Conservation (phyloP, 1,284 basidiomycete species). For the Stygiomarasmius scandens region DNA sequence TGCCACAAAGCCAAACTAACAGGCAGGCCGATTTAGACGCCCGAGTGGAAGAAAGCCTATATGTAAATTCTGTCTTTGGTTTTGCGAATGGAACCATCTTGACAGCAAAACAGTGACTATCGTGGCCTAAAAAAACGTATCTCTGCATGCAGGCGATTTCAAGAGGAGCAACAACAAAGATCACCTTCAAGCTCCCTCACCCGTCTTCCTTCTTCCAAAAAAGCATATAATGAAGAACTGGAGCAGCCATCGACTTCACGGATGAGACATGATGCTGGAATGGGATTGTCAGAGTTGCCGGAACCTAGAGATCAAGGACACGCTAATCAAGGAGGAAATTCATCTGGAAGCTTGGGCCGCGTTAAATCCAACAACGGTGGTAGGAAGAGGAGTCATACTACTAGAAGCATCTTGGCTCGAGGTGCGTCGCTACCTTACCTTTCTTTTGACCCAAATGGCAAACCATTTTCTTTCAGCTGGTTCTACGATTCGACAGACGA, state of each 20-base stretch:
- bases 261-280: conserved; percentile 6
- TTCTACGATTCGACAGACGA: background rate
- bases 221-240: background rate
- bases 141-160: conserved; percentile 43
- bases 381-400: background rate
- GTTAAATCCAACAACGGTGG: background rate
- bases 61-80: conserved; percentile 51
- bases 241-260: conserved; percentile 7
- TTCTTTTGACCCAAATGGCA: too few relatives aligned
- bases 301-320: background rate
- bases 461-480: background rate
- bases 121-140: conserved; percentile 72
- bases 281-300: conserved; percentile 6
- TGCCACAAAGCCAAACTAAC: background rate
- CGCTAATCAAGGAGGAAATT: background rate
- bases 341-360: background rate
- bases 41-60: conserved; percentile 84
- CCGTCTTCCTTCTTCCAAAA: background rate
- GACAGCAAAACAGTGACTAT: conserved; percentile 58
- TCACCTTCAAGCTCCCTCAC: conserved; percentile 13
- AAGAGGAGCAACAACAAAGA: conserved; percentile 38
- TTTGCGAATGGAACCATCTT: conserved; percentile 11
- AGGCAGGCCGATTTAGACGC: conserved; percentile 48
- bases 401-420: too few relatives aligned
- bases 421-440: background rate